Evolutionary conservation across 176 grass and related monocot species (phyloP).

Genomic region (Oryza rufipogon): DNA sequence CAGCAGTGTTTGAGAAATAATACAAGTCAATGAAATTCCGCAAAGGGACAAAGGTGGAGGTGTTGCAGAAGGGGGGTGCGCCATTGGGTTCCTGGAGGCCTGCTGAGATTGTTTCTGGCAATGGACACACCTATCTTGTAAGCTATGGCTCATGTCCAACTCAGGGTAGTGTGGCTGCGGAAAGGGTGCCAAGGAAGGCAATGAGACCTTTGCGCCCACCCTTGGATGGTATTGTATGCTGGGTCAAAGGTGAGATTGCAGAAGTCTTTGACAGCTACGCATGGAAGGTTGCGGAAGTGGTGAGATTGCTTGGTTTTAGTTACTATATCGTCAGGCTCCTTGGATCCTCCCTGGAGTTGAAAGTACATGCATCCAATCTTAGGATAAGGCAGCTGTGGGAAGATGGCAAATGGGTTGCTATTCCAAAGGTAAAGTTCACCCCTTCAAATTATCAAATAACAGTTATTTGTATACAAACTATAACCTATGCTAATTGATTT

Average conservation of each 20-base stretch:
- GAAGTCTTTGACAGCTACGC: conserved; percentile 74
- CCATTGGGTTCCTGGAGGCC: conserved; percentile 68
- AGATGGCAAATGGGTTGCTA: conserved; percentile 67
- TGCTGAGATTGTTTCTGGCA: conserved; percentile 71
- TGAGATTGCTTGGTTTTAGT: conserved; percentile 45
- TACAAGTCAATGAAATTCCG: conserved; percentile 52
- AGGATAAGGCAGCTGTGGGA: conserved; percentile 67
- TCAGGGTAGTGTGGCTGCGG: conserved; percentile 32
- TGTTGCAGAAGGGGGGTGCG: conserved; percentile 50
- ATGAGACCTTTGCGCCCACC: conserved; percentile 59
- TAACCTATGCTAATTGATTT: neutral
- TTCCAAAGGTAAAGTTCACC: conserved; percentile 68
- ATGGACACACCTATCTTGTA: conserved; percentile 70
- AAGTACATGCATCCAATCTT: conserved; percentile 46
- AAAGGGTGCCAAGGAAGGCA: conserved; percentile 62
- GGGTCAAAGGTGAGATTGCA: conserved; percentile 50
- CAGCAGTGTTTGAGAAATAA: conserved; percentile 20
- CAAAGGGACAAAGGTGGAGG: conserved; percentile 73
- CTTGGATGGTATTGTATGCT: conserved; percentile 30
- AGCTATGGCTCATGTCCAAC: conserved; percentile 40
- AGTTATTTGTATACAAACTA: neutral
- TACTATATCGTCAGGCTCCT: conserved; percentile 65
- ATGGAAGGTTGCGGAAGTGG: conserved; percentile 72
- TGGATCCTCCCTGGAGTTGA: conserved; percentile 60
- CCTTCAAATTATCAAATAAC: conserved; percentile 14